A percentile compares a stretch with the other conserved stretches of the same genome.
phyloP scores from a whole-genome alignment of 2,329 filamentous ascomycete species.

The Epichloe baconii region DNA sequence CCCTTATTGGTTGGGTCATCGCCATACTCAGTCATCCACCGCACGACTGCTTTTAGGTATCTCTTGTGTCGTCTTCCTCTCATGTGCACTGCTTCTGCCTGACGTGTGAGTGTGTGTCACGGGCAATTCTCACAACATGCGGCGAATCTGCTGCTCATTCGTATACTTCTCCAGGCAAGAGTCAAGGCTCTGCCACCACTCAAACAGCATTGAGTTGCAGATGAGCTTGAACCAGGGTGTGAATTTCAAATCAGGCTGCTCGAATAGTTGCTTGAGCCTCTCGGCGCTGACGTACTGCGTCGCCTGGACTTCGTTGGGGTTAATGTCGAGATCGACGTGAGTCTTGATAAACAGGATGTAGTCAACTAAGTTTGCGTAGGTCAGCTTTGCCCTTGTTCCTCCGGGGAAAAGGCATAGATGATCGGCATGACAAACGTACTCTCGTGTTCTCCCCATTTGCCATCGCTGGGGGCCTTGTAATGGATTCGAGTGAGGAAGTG shows the following conservation, averaged over 20 bases:
- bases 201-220: conserved; percentile 91
- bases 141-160: conserved; percentile 74
- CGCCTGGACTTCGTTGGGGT: conserved; percentile 79
- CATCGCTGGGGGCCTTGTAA: conserved; percentile 93
- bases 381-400: not conserved
- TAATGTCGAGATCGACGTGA: conserved; percentile 70
- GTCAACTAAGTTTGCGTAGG: conserved; percentile 49
- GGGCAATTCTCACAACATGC: conserved; percentile 43
- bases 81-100: not conserved
- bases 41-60: not conserved
- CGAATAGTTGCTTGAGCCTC: conserved; percentile 74
- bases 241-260: conserved; percentile 68
- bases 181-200: conserved; percentile 90
- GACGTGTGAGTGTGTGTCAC: not conserved
- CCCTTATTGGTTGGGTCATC: not conserved
- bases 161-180: conserved; percentile 70
- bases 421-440: conserved; percentile 45
- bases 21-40: not conserved
- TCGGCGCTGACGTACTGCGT: conserved; percentile 73
- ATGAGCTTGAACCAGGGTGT: conserved; percentile 99
- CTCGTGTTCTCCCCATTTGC: conserved; percentile 98
- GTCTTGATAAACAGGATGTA: conserved; percentile 98
- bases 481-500: conserved; percentile 93
- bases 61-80: not conserved
- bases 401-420: not conserved